Base-by-base conservation (phyloP, 352 stramenopile species). In the Phytopythium helicoides region DNA sequence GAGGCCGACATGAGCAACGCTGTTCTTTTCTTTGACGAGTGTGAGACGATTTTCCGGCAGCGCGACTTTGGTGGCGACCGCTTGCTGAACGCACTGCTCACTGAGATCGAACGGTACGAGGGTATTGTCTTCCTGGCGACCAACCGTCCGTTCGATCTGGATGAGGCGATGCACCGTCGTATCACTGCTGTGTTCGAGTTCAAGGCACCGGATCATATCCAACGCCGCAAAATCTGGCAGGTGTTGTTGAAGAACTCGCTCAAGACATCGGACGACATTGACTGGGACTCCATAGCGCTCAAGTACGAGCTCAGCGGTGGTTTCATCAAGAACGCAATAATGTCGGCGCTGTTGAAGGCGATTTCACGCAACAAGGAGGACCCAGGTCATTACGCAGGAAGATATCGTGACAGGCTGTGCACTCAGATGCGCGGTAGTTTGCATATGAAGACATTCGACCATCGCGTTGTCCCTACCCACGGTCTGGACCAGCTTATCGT, bases 271-370 rank as follows among this genome's bases (percentile, higher is more conserved):
- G 50, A 72, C n/a, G 75, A 81, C 44, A 79, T 96, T 28, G 85
- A 94, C 54, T 94, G 79, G 81, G 83, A 94, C 33, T 70, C 80
- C 15, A 91, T 96, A 37, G 71, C 67, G 12, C 62, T 94, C 47
- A 92, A 95, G 60, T 96, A 95, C 58, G 83, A 96, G 38, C 74
- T 96, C 25, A 93, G 82, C 52, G 87, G 87, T 39, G 87, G 85
- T 3, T 96, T 96, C 61, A 96, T 96, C 68, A 94, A 96, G 70
- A 96, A 96, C 54, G 85, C 87, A 33, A 89, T 96, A 50, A 58
- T 95, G 12, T 92, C 84, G 33, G 81, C 85, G 41, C 68, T 95
- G 33, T 56, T 96, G 16, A 87, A 83, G 37, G 84, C 86, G 21
- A 89, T 93, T 40, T 79, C 75, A 14, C 69, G 83, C 19, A 58